phyloP scores from a whole-genome alignment of 2,329 filamentous ascomycete species.

The Colletotrichum plurivorum region DNA sequence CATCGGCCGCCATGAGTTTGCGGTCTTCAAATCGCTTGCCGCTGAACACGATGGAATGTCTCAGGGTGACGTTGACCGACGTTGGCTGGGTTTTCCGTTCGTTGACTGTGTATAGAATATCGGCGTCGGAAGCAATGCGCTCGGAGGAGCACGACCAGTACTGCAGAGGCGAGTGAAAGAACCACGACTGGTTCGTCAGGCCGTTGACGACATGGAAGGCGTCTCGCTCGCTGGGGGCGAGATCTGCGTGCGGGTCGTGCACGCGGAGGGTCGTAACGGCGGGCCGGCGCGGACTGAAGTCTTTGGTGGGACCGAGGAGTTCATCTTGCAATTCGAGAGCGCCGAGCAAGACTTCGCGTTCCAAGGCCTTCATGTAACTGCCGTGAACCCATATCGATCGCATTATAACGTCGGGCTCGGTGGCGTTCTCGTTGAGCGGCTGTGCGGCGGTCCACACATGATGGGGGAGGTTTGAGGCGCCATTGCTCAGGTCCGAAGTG shows the following conservation, averaged over 20 bases:
- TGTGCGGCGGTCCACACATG: conserved; percentile 87
- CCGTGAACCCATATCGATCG: conserved; percentile 87
- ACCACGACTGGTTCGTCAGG: conserved; percentile 76
- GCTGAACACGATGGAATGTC: conserved; percentile 85
- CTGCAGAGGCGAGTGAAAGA: conserved; percentile 85
- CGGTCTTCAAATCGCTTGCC: conserved; percentile 82
- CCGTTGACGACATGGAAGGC: conserved; percentile 72
- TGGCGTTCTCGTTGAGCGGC: conserved; percentile 67
- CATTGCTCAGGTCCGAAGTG: conserved; percentile 78
- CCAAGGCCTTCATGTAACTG: conserved; percentile 83
- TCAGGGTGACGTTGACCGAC: conserved; percentile 79
- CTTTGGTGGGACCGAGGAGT: conserved; percentile 72
- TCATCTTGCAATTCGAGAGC: conserved; percentile 80
- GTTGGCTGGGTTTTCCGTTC: conserved; percentile 72
- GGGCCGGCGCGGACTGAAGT: conserved; percentile 64
- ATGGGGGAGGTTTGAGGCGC: conserved; percentile 79
- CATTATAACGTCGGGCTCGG: conserved; percentile 80
- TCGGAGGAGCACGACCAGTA: conserved; percentile 82
- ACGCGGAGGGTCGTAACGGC: conserved; percentile 42
- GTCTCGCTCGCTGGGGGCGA: conserved; percentile 65
- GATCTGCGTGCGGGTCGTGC: conserved; percentile 49
- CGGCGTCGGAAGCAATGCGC: conserved; percentile 69
- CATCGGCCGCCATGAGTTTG: conserved; percentile 79
- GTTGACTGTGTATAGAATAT: conserved; percentile 80
- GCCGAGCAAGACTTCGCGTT: conserved; percentile 73